Conservation (phyloP, 2,329 filamentous ascomycete species). For the Leptodontidium sp. region DNA sequence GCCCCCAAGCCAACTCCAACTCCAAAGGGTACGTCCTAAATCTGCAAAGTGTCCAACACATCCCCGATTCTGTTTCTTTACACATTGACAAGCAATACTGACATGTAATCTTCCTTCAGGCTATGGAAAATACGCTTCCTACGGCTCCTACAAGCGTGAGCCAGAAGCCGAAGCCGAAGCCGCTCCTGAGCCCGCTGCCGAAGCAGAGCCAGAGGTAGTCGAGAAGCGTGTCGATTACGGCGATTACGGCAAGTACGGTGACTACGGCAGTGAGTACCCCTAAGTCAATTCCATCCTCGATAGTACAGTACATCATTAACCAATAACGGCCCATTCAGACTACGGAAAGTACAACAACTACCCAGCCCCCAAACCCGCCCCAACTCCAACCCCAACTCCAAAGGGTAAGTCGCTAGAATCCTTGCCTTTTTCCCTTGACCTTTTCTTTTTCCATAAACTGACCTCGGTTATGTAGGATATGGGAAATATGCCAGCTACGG, state of each 20-base stretch:
- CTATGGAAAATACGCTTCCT: constrained; percentile 24
- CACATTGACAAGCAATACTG: not conserved
- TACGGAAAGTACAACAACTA: constrained; percentile 24
- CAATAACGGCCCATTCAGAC: not conserved
- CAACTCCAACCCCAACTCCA: constrained; percentile 10
- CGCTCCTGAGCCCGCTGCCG: constrained; percentile 18
- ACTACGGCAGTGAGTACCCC: constrained; percentile 17
- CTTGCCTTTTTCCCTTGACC: not conserved
- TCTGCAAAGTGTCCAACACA: not conserved
- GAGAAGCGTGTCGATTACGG: constrained; percentile 27
- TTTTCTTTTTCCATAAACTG: not conserved
- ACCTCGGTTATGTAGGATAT: not conserved
- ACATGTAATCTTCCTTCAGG: not conserved
- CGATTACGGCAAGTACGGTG: constrained; percentile 32
- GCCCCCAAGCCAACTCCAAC: constrained; percentile 13
- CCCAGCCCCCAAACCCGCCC: constrained; percentile 9
- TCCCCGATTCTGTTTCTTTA: not conserved
- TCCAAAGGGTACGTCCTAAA: not conserved
- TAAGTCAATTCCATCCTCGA: not conserved
- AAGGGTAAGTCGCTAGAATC: not conserved
- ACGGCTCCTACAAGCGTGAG: constrained; percentile 25
- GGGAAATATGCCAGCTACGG: constrained; percentile 20
- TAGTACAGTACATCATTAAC: not conserved
- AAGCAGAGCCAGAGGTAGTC: constrained; percentile 16
- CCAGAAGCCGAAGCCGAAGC: constrained; percentile 16